Base-by-base conservation (phyloP, 768 basidiomycete species). In the Leccinum boreale region DNA sequence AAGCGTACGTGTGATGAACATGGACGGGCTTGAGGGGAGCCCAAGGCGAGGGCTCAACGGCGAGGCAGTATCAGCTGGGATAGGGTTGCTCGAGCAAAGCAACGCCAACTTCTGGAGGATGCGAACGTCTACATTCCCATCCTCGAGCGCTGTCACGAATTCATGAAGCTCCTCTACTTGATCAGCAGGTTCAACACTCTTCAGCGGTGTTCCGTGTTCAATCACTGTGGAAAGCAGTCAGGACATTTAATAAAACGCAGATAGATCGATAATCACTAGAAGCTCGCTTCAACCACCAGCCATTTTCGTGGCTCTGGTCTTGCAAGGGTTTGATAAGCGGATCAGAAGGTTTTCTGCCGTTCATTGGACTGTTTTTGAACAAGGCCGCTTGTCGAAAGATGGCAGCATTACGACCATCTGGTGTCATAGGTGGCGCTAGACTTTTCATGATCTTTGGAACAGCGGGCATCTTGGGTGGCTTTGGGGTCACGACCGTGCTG, bases 281-380 rank as follows among this genome's bases (percentile, higher is more conserved):
- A 69, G 83, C 85, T 62, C 88, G 79, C 68, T 89, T 91, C 60
- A 85, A 69, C 92, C 93, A 94, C 93, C 93, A 95, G 7, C 83
- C 83, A 21, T 83, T 85, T 65, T 90, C 86, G 64, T 86, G 83
- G 58, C 79, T 85, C 61, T 81, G 78, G 54, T 82, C 85, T 58
- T 86, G 83, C 57, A 90, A 71, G 21, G 86, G 84, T 62, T 90
- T 85, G 64, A 92, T 73, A 65, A 94, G 73, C 17, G 84, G 81
- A n/a, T 84, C 74, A 23, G 80, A 66, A 29, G 73, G 75, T 26
- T 74, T 71, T 53, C 75, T 79, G 60, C 79, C 81, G 53, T 81
- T 77, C 36, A 80, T 80, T 12, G 93, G 92, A 64, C 91, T 94
- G 65, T 94, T 89, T 68, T 85, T 79, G 75, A 94, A 94, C 63